Evolutionary conservation across 208 protist species (phyloP), one percentile per base, ranked within the genome.

Genomic region (Crithidia acanthocephali): DNA sequence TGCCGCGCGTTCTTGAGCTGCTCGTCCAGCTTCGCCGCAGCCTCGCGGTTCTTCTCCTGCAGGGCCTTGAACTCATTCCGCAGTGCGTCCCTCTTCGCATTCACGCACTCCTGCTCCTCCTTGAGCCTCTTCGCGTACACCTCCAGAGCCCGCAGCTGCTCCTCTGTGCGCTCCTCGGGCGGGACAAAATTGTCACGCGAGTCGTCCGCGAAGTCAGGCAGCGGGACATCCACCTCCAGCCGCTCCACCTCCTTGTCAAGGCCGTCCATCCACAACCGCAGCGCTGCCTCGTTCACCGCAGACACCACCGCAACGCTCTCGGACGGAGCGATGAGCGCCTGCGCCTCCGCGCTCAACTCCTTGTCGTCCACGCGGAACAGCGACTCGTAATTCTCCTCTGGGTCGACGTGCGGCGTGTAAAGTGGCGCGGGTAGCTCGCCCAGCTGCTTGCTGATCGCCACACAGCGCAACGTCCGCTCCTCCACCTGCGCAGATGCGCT

Each of bases 181-280:
- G 87, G 80, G 8, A 95, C 82, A 74, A 87, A 97, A 25, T 78
- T 72, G 58, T 93, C 85, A 18, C 74, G 62, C n/a, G 87, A 70
- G 37, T 92, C 81, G 42, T 95, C 87, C 20, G 85, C 84, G 60
- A 95, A 96, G 23, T 88, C 80, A 13, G 90, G 94, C 22, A 85
- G 44, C 42, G 73, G 56, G 28, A 97, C 68, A 8, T 92, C 74
- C 27, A 93, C 87, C 50, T 78, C 51, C 13, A 94, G 37, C 8
- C 84, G 80, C 67, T 86, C 80, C 52, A 87, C 83, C 23, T 92
- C 94, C 74, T 93, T 91, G 59, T 97, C 92, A 25, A 97, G 88
- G 53, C 92, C 90, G 61, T 96, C 90, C 94, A 97, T 97, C 94
- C 91, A 95, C 25, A 90, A 73, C 40, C 87, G 84, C 32, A 97